Evolutionary conservation across 2,329 filamentous ascomycete genomes (phyloP).

Genomic region (Coleophoma crateriformis): DNA sequence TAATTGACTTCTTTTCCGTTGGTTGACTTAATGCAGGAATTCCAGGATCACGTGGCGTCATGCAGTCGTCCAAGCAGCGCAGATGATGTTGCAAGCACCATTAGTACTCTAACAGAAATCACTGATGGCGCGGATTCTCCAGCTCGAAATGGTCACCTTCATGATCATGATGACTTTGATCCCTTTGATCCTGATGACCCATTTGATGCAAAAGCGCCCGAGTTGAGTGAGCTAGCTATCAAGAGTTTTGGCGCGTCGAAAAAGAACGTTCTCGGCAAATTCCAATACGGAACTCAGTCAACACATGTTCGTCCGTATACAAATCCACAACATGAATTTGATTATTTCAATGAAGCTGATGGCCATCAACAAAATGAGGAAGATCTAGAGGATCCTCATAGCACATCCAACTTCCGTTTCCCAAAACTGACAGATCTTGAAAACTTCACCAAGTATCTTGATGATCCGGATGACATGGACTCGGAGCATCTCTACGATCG

Average conservation of each 20-base stretch:
- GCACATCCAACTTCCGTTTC: slow-evolving; percentile 11
- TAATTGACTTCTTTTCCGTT: slow-evolving; percentile 1
- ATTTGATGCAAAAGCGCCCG: not conserved
- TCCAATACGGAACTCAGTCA: not conserved
- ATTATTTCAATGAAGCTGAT: slow-evolving; percentile 18
- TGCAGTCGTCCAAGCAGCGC: slow-evolving; percentile 15
- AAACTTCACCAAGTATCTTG: slow-evolving; percentile 19
- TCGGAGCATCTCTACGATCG: slow-evolving; percentile 20
- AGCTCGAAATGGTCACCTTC: slow-evolving; percentile 8
- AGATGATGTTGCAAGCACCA: slow-evolving; percentile 11
- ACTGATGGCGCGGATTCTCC: slow-evolving; percentile 14
- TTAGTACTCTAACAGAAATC: not conserved
- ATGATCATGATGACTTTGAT: slow-evolving; percentile 5
- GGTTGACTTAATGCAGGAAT: slow-evolving; percentile 21
- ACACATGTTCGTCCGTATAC: slow-evolving; percentile 11
- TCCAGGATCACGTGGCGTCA: slow-evolving; percentile 21
- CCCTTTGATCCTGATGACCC: slow-evolving; percentile 2
- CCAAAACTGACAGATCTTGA: slow-evolving; percentile 17
- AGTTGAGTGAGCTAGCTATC: not conserved
- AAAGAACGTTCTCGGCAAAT: not conserved
- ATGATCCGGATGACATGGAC: slow-evolving; percentile 14
- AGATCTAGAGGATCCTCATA: slow-evolving; percentile 6
- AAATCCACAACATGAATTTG: slow-evolving; percentile 11
- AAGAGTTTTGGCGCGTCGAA: not conserved
- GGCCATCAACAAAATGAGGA: slow-evolving; percentile 10